phyloP scores from a whole-genome alignment of 495 filamentous ascomycete genomes.

The Cryomyces minteri region DNA sequence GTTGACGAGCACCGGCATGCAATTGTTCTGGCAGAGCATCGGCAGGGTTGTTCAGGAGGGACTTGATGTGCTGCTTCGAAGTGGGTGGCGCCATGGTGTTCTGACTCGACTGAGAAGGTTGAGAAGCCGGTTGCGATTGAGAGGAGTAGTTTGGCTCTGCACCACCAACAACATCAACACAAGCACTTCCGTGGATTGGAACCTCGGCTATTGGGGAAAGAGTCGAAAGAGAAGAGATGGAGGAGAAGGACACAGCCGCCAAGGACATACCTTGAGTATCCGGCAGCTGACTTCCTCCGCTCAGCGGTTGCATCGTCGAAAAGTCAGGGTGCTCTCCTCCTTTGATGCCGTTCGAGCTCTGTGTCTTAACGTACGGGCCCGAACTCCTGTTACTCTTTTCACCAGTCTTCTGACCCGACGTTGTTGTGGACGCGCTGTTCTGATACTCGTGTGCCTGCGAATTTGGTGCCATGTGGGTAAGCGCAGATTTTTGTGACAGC shows the following conservation, averaged over 20 bases:
- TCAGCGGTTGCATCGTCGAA: slow-evolving; percentile 9
- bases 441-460: slow-evolving; percentile 57
- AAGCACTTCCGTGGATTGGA: too few relatives aligned
- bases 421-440: slow-evolving; percentile 72
- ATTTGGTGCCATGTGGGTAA: slow-evolving; percentile 57
- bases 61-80: too few relatives aligned
- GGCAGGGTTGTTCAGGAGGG: too few relatives aligned
- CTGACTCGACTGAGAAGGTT: too few relatives aligned
- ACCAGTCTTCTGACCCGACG: slow-evolving; percentile 40
- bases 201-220: too few relatives aligned
- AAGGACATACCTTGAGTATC: slow-evolving; percentile 35
- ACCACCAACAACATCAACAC: too few relatives aligned
- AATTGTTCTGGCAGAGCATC: too few relatives aligned
- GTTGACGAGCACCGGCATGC: too few relatives aligned
- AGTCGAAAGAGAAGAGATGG: too few relatives aligned
- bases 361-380: slow-evolving; percentile 35
- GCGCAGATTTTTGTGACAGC: slow-evolving; percentile 46
- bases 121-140: too few relatives aligned
- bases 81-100: too few relatives aligned
- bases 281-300: slow-evolving; percentile 29
- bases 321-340: slow-evolving; percentile 18
- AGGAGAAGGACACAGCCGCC: not conserved
- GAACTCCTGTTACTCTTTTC: slow-evolving; percentile 16
- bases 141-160: too few relatives aligned
- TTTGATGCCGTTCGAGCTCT: slow-evolving; percentile 36